Conservation (phyloP, 805 yeast species). For the Suhomyces prunicola region DNA sequence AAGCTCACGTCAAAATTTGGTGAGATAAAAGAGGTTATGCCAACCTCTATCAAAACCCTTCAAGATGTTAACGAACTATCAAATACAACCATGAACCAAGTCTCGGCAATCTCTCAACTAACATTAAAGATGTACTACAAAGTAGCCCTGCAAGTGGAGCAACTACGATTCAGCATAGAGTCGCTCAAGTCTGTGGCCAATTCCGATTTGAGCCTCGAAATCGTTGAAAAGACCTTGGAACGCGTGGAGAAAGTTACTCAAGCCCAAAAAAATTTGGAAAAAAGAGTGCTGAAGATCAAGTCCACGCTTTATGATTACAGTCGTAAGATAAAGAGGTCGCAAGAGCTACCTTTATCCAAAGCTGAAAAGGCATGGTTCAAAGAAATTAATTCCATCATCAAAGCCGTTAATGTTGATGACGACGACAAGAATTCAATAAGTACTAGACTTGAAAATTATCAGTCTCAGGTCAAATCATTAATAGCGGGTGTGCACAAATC, state of each 20-base stretch:
- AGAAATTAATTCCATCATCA: constrained; percentile 30
- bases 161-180: constrained; percentile 19
- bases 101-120: neutral
- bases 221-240: constrained; percentile 2
- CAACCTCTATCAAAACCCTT: neutral
- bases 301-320: constrained; percentile 20
- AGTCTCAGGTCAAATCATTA: constrained; percentile 18
- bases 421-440: constrained; percentile 10
- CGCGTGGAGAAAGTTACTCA: constrained; percentile 8
- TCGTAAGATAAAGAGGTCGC: constrained; percentile 18
- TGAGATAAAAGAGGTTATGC: neutral
- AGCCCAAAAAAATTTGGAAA: constrained; percentile 22
- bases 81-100: constrained; percentile 7
- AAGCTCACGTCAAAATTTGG: neutral
- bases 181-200: constrained; percentile 5
- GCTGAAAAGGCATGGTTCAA: constrained; percentile 37
- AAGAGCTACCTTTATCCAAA: constrained; percentile 29
- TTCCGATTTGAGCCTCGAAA: neutral
- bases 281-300: constrained; percentile 20
- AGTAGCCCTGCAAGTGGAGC: constrained; percentile 16
- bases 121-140: neutral
- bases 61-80: constrained; percentile 12
- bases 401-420: constrained; percentile 9
- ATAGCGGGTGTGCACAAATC: neutral
- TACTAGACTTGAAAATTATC: constrained; percentile 13